These are phyloP conservation scores for Pseudopyricularia cyperi DNA, from an alignment of 2,329 filamentous ascomycete species.

Conservation along the genomic window DNA sequence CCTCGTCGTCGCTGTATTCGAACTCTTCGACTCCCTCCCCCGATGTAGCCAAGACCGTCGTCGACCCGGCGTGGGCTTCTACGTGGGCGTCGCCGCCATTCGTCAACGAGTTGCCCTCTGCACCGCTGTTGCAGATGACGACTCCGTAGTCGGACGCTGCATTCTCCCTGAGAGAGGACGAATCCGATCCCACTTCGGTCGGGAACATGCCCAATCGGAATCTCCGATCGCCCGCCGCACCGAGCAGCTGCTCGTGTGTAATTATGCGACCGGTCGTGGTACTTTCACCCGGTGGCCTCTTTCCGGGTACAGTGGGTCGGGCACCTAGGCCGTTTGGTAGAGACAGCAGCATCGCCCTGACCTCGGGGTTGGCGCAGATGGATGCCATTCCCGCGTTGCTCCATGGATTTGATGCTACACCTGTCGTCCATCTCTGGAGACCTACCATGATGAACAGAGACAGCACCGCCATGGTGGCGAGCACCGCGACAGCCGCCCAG, in stretches of 20 bases:
- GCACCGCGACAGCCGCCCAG: slow-evolving; percentile 12
- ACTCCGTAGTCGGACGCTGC: slow-evolving; percentile 1
- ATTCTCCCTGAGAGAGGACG: not conserved
- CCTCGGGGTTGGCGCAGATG: slow-evolving; percentile 12
- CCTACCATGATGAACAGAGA: slow-evolving; percentile 11
- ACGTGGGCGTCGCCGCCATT: not conserved
- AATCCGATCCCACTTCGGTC: not conserved
- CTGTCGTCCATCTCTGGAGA: slow-evolving; percentile 15
- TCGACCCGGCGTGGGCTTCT: not conserved
- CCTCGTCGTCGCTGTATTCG: not conserved
- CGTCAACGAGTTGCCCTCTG: not conserved
- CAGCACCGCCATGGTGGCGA: slow-evolving; percentile 15
- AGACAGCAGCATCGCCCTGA: slow-evolving; percentile 6
- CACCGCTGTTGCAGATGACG: not conserved
- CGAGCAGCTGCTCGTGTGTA: slow-evolving; percentile 1
- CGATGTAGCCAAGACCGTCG: not conserved
- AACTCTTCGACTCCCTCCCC: not conserved
- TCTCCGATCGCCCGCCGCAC: not conserved
- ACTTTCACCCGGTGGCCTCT: not conserved
- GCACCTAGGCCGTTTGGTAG: not conserved
- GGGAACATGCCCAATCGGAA: not conserved
- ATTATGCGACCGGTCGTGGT: not conserved
- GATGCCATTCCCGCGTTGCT: slow-evolving; percentile 18
- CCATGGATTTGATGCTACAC: slow-evolving; percentile 21
- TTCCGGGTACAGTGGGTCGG: not conserved